phyloP scores from a whole-genome alignment of 1,284 basidiomycete species.

The Ustilago sp. region DNA sequence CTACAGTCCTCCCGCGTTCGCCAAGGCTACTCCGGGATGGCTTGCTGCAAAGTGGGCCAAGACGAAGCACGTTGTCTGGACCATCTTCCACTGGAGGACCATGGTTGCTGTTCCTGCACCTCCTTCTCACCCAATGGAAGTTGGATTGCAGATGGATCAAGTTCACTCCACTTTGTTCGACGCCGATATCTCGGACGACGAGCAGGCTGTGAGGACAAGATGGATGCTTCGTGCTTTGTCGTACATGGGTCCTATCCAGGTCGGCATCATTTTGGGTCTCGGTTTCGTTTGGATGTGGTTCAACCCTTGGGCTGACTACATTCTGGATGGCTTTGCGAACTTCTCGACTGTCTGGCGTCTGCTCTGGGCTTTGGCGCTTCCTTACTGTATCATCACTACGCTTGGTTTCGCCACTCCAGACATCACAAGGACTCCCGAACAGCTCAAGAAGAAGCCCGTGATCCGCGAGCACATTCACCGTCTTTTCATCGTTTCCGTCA shows the following conservation, averaged over 20 bases:
- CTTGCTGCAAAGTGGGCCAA: slow-evolving; percentile 26
- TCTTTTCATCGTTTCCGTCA: slow-evolving; percentile 71
- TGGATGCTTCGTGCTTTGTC: slow-evolving; percentile 66
- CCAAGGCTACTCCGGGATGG: slow-evolving; percentile 34
- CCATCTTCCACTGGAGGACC: slow-evolving; percentile 68
- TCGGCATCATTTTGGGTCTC: slow-evolving; percentile 68
- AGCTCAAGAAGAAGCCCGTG: slow-evolving; percentile 69
- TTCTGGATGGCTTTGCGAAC: slow-evolving; percentile 66
- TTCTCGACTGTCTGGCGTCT: slow-evolving; percentile 70
- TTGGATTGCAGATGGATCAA: slow-evolving; percentile 70
- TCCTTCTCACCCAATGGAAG: slow-evolving; percentile 70
- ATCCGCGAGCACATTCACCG: slow-evolving; percentile 70
- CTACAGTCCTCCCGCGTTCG: slow-evolving; percentile 39
- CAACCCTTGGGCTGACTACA: slow-evolving; percentile 69
- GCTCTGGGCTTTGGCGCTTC: slow-evolving; percentile 69
- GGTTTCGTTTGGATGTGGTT: slow-evolving; percentile 69
- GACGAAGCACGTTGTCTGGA: slow-evolving; percentile 48
- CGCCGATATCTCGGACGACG: slow-evolving; percentile 68
- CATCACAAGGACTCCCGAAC: slow-evolving; percentile 68
- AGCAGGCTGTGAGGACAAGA: slow-evolving; percentile 69
- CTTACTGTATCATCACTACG: slow-evolving; percentile 70
- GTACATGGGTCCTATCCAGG: slow-evolving; percentile 68
- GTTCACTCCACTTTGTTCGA: slow-evolving; percentile 71
- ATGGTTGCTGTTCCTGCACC: slow-evolving; percentile 64
- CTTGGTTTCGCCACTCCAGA: slow-evolving; percentile 68